phyloP scores from a whole-genome alignment of 2,329 filamentous ascomycete species.

The Exophiala calicioides region DNA sequence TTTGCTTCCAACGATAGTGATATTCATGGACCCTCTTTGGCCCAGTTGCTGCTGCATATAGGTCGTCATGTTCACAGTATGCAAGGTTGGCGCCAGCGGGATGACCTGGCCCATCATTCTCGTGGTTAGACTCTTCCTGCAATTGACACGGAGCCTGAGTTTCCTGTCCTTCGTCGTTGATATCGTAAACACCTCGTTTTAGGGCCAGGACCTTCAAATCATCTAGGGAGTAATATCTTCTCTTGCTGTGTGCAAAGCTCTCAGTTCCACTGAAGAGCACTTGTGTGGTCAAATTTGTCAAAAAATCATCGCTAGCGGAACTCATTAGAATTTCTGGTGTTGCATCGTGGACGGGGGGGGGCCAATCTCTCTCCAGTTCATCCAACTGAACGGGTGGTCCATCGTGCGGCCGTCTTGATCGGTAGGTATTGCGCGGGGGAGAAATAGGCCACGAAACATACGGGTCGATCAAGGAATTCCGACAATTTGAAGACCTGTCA shows the following conservation, averaged over 20 bases:
- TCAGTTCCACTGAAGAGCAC: constrained; percentile 17
- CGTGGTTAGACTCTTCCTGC: too few species aligned
- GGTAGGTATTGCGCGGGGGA: neutral
- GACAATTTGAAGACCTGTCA: constrained; percentile 1
- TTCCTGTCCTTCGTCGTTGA: too few species aligned
- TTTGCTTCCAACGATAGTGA: too few species aligned
- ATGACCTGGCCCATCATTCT: too few species aligned
- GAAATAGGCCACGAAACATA: constrained; percentile 17
- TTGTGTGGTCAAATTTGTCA: constrained; percentile 11
- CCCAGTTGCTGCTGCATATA: too few species aligned
- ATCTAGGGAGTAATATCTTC: constrained; percentile 20
- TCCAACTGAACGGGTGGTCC: neutral
- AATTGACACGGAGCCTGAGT: too few species aligned
- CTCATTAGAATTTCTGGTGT: constrained; percentile 5
- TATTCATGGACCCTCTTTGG: too few species aligned
- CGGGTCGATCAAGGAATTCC: too few species aligned
- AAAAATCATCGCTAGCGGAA: constrained; percentile 2
- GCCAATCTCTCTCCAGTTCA: neutral
- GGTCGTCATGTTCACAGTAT: too few species aligned
- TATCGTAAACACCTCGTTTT: too few species aligned
- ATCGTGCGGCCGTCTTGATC: neutral
- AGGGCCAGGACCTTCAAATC: constrained; percentile 22
- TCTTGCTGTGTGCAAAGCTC: constrained; percentile 1
- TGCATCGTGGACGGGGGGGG: neutral
- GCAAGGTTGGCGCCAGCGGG: too few species aligned